Conservation (phyloP, 2,329 filamentous ascomycete genomes). For the Neofusicoccum ribis region DNA sequence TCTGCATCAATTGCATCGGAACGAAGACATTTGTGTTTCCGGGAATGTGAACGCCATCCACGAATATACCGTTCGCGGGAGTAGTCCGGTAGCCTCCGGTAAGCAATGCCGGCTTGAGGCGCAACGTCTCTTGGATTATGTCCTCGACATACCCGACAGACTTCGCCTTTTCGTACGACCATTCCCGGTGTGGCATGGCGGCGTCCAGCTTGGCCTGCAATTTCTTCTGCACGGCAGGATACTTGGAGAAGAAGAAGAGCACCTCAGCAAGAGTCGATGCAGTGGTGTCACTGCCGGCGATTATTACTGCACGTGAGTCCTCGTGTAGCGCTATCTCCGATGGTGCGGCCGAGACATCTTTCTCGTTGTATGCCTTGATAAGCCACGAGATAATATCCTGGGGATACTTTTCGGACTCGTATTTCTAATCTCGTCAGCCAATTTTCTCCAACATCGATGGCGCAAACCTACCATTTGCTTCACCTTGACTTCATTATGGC, state of each 20-base stretch:
- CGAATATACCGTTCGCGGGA: constrained; percentile 34
- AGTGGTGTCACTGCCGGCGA: constrained; percentile 42
- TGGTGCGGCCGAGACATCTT: constrained; percentile 37
- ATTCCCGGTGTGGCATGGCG: constrained; percentile 30
- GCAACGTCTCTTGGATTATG: constrained; percentile 36
- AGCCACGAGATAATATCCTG: constrained; percentile 44
- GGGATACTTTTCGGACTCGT: constrained; percentile 30
- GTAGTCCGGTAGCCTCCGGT: constrained; percentile 41
- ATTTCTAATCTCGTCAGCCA: constrained; percentile 22
- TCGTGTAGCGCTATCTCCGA: constrained; percentile 32
- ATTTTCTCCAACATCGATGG: background rate
- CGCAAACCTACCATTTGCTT: constrained; percentile 31
- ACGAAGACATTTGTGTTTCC: constrained; percentile 32
- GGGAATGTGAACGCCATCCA: constrained; percentile 38
- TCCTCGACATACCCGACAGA: constrained; percentile 37
- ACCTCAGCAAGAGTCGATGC: constrained; percentile 31
- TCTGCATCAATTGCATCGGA: constrained; percentile 29
- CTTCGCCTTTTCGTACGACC: constrained; percentile 33
- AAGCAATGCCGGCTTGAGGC: constrained; percentile 42
- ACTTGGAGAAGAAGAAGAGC: constrained; percentile 36
- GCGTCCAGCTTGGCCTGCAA: constrained; percentile 34
- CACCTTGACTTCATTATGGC: constrained; percentile 29
- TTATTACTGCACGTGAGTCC: constrained; percentile 35
- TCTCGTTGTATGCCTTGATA: constrained; percentile 40
- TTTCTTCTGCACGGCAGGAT: constrained; percentile 31